These are phyloP conservation scores for Spathaspora passalidarum DNA, from an alignment of 805 yeast species.

Conservation along the genomic window DNA sequence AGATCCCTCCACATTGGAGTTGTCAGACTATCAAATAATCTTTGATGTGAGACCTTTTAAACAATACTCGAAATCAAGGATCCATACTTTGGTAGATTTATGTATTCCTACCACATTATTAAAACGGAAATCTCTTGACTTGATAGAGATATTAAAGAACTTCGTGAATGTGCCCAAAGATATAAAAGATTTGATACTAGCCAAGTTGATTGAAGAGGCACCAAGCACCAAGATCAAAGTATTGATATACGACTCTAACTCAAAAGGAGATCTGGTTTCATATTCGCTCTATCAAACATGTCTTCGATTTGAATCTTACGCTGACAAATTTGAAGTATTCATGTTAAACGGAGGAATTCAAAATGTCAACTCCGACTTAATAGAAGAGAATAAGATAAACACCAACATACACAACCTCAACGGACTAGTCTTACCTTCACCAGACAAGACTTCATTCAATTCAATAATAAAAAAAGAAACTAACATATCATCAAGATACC, in stretches of 20 bases:
- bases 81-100: conserved; percentile 32
- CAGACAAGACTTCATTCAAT: conserved; percentile 31
- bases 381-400: not conserved
- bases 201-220: conserved; percentile 8
- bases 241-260: conserved; percentile 30
- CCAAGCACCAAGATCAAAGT: conserved; percentile 15
- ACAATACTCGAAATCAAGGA: conserved; percentile 25
- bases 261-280: conserved; percentile 7
- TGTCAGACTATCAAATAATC: conserved; percentile 11
- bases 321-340: conserved; percentile 16
- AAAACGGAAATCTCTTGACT: conserved; percentile 33
- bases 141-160: conserved; percentile 27
- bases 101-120: conserved; percentile 45
- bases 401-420: conserved; percentile 17
- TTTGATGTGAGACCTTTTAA: conserved; percentile 42
- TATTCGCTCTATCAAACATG: conserved; percentile 30
- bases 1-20: not conserved
- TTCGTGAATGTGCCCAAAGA: conserved; percentile 24
- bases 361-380: not conserved
- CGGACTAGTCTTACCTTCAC: conserved; percentile 42
- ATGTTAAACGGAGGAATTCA: conserved; percentile 28
- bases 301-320: conserved; percentile 14
- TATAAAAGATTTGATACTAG: conserved; percentile 16
- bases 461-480: conserved; percentile 31
- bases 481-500: not conserved